Conservation (phyloP, 176 grass and related monocot species). For the Eleusine indica region DNA sequence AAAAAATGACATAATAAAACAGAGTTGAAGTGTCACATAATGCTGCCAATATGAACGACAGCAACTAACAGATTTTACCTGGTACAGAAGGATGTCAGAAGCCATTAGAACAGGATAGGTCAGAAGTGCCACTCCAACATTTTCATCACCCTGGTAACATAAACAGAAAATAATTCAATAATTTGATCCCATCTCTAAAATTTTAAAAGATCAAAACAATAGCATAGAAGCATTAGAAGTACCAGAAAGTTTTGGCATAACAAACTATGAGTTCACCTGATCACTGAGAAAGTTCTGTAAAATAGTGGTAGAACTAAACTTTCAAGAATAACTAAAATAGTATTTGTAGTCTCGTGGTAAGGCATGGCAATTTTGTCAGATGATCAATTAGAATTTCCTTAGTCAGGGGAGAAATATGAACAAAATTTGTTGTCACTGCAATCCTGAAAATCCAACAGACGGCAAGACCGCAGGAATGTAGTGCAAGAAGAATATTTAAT, state of each 20-base stretch:
- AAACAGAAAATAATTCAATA: not conserved
- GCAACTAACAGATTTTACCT: slow-evolving; percentile 60
- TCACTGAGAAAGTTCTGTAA: slow-evolving; percentile 22
- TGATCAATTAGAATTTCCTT: slow-evolving; percentile 31
- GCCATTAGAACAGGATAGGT: slow-evolving; percentile 99
- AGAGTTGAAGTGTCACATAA: slow-evolving; percentile 21
- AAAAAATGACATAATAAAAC: slow-evolving; percentile 10
- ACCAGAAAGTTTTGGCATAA: slow-evolving; percentile 9
- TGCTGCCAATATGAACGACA: slow-evolving; percentile 19
- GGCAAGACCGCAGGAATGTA: not conserved
- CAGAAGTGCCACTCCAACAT: slow-evolving; percentile 93
- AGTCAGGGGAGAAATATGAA: not conserved
- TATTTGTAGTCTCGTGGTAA: slow-evolving; percentile 3
- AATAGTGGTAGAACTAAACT: slow-evolving; percentile 13
- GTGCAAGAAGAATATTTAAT: slow-evolving; percentile 12
- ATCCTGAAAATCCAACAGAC: slow-evolving; percentile 6
- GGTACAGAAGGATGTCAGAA: slow-evolving; percentile 98
- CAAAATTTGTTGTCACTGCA: not conserved
- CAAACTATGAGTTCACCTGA: slow-evolving; percentile 20
- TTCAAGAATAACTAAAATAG: not conserved
- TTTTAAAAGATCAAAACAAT: not conserved
- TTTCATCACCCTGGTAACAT: slow-evolving; percentile 86
- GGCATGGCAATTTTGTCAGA: not conserved
- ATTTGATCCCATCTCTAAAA: slow-evolving; percentile 12
- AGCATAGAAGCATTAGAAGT: not conserved